Evolutionary conservation across 768 basidiomycete genomes (phyloP), one percentile per base, ranked within the genome.

Genomic region (Suillus ampliporus): DNA sequence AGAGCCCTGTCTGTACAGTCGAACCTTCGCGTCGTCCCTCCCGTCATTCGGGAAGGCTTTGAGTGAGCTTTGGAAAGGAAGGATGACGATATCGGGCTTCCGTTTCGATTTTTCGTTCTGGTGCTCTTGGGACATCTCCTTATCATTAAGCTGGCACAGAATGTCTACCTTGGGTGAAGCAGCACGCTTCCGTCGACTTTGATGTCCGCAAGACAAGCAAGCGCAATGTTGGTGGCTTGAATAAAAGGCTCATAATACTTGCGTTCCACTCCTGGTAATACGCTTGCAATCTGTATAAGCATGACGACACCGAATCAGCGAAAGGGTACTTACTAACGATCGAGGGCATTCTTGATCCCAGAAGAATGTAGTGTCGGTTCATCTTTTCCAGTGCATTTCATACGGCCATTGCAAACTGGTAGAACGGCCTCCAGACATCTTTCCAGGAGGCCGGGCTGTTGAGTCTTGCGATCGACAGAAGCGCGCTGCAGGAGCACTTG

Each of bases 1-100:
- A 37, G 35, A 37, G 9, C 13, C 35, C 35, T 37, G 35, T 37
- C 35, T 37, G 35, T 9, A 37, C 35, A 37, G 35, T 37, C 35
- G 13, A 9, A 37, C 13, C 35, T 37, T 9, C 35, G 9, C 35
- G 35, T 37, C 35, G 8, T 5, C 44, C 21, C 44, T 6, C 23
- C 5, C 10, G 44, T n/a, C 41, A 10, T 23, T 23, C 21, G 57
- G 31, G 40, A 44, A 58, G 26, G 40, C 40, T 11, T 58, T 8
- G 14, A 26, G 28, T 26, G 26, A 43, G 57, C 40, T 31, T 17
- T 14, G 9, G 19, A n/a, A 52, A 38, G 47, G 48, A 37, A 53
- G 21, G 34, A 61, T 38, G 11, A 61, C 50, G 28, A 61, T n/a
- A 26, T 61, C 60, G 14, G 60, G 48, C 34, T 28, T 61, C 23